Conservation (phyloP, 306 rosid species). For the Pterocarpus macrocarpus region DNA sequence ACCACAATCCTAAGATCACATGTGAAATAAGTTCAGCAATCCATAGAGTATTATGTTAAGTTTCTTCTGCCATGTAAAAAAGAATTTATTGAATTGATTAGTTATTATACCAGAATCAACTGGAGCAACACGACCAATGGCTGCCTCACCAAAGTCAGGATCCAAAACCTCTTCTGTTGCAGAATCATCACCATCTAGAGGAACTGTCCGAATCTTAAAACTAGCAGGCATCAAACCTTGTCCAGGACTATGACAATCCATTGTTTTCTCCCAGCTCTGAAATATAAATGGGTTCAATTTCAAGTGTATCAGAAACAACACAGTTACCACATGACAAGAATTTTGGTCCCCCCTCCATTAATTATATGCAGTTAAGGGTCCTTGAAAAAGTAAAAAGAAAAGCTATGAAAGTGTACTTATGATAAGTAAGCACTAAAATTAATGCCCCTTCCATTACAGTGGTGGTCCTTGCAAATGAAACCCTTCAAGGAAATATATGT, state of each 20-base stretch:
- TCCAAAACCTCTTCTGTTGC: constrained; percentile 90
- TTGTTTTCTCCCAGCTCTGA: constrained; percentile 98
- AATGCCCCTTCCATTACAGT: not conserved
- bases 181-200: constrained; percentile 83
- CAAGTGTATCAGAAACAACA: constrained; percentile 37
- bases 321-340: constrained; percentile 27
- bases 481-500: not conserved
- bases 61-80: constrained; percentile 15
- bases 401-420: not conserved
- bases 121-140: constrained; percentile 94
- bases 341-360: constrained; percentile 10
- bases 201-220: constrained; percentile 86
- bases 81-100: not conserved
- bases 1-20: constrained; percentile 78
- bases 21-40: constrained; percentile 36
- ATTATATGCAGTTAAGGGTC: not conserved
- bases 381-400: constrained; percentile 19
- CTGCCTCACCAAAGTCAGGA: constrained; percentile 96
- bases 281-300: constrained; percentile 28
- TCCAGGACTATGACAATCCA: constrained; percentile 94
- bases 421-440: constrained; percentile 3
- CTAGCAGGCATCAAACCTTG: constrained; percentile 98
- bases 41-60: constrained; percentile 25
- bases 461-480: constrained; percentile 1
- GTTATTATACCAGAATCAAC: constrained; percentile 86